Percentiles rank a stretch among this genome's conserved stretches.
phyloP scores from a whole-genome alignment of 768 basidiomycete species.

The Mycena leptocephala region DNA sequence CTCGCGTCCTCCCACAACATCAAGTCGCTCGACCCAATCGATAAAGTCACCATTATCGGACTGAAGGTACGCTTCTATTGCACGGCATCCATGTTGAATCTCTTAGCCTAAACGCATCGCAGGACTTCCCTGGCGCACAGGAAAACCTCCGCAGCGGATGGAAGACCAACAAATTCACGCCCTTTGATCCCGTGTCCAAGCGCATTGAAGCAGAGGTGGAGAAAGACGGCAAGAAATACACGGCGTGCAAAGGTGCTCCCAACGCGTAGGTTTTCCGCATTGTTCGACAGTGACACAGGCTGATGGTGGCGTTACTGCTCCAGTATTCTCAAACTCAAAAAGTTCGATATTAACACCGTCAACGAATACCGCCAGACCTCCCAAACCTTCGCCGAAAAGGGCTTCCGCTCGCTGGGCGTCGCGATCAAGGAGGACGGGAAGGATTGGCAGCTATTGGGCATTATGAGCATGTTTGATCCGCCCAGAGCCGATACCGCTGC shows the following conservation, averaged over 20 bases:
- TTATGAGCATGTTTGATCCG: conserved; percentile 61
- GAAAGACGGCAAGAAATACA: conserved; percentile 59
- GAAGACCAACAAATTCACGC: conserved; percentile 62
- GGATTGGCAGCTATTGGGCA: conserved; percentile 61
- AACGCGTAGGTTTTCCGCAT: conserved; percentile 47
- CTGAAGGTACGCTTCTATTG: conserved; percentile 45
- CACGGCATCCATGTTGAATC: background rate
- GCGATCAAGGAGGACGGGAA: conserved; percentile 60
- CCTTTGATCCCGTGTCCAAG: conserved; percentile 68
- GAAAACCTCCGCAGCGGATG: conserved; percentile 60
- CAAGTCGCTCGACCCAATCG: conserved; percentile 64
- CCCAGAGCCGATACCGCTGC: conserved; percentile 61
- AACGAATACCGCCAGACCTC: conserved; percentile 51
- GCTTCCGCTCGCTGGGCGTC: conserved; percentile 63
- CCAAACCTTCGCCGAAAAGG: conserved; percentile 59
- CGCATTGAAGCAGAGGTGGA: conserved; percentile 66
- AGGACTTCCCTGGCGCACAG: conserved; percentile 62
- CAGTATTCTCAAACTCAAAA: conserved; percentile 59
- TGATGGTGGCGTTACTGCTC: background rate
- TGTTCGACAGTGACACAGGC: background rate
- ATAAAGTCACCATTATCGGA: conserved; percentile 62
- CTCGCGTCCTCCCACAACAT: conserved; percentile 64
- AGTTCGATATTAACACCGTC: conserved; percentile 51
- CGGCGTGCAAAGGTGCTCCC: conserved; percentile 64
- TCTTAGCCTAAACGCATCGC: background rate